Evolutionary conservation across 2,329 filamentous ascomycete genomes (phyloP).

Genomic region (Xylaria sp.): DNA sequence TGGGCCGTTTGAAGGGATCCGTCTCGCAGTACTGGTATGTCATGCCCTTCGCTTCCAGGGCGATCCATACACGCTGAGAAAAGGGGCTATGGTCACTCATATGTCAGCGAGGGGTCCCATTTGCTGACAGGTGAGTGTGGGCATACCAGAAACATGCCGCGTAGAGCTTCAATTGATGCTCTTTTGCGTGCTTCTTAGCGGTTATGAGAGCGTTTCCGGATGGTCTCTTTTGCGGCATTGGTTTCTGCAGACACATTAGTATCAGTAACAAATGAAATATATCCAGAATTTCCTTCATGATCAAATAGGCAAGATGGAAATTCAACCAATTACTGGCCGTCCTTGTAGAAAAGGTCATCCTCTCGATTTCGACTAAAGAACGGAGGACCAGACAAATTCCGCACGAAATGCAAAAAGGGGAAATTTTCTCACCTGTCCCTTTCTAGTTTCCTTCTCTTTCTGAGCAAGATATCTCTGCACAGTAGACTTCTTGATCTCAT

Average conservation of each 20-base stretch:
- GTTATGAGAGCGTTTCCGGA: conserved; percentile 66
- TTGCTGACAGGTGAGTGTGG: conserved; percentile 14
- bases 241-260: conserved; percentile 48
- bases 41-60: conserved; percentile 71
- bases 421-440: conserved; percentile 50
- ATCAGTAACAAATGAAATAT: not conserved
- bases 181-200: conserved; percentile 62
- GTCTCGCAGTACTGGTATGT: conserved; percentile 83
- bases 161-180: conserved; percentile 69
- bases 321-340: too few species aligned
- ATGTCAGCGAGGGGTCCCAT: conserved; percentile 15
- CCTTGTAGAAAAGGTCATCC: too few species aligned
- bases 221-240: conserved; percentile 60
- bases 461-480: conserved; percentile 62
- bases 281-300: not conserved
- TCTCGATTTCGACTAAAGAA: not conserved
- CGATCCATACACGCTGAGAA: conserved; percentile 85
- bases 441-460: conserved; percentile 61
- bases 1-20: conserved; percentile 69
- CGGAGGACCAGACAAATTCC: not conserved
- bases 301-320: too few species aligned
- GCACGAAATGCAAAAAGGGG: not conserved
- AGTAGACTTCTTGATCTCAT: conserved; percentile 76
- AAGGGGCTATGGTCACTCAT: conserved; percentile 56
- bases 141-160: conserved; percentile 76